Evolutionary conservation across 352 stramenopile genomes (phyloP).

Genomic region (Phytophthora citrophthora): DNA sequence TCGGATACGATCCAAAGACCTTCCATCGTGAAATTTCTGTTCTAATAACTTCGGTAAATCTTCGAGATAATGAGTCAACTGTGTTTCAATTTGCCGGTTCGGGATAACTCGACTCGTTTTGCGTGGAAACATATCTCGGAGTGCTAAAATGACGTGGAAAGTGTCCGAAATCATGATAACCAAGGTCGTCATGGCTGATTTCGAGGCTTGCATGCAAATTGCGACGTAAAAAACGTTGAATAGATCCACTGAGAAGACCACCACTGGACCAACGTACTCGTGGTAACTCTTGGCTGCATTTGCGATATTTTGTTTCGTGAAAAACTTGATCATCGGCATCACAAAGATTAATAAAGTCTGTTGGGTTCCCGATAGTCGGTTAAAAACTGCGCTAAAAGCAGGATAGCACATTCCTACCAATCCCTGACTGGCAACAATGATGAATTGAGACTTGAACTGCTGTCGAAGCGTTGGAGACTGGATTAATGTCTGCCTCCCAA

Average conservation of each 20-base stretch:
- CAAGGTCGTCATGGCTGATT: slow-evolving; percentile 9
- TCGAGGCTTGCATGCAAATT: slow-evolving; percentile 35
- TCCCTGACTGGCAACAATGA: slow-evolving; percentile 20
- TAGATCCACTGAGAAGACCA: slow-evolving; percentile 34
- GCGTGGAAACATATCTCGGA: slow-evolving; percentile 13
- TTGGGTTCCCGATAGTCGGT: neutral
- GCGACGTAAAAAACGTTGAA: slow-evolving; percentile 38
- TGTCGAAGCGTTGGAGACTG: neutral
- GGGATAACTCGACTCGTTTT: neutral
- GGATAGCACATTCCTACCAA: slow-evolving; percentile 23
- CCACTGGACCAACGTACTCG: slow-evolving; percentile 24
- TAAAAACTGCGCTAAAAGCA: slow-evolving; percentile 26
- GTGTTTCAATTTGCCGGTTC: too few relatives aligned
- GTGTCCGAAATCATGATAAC: slow-evolving; percentile 12
- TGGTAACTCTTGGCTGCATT: slow-evolving; percentile 11
- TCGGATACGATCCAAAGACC: neutral
- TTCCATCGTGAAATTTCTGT: neutral
- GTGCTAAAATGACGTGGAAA: slow-evolving; percentile 9
- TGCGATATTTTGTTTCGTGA: slow-evolving; percentile 28
- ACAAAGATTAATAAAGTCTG: slow-evolving; percentile 23
- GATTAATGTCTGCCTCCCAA: slow-evolving; percentile 9
- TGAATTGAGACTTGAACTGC: slow-evolving; percentile 14
- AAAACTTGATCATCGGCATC: slow-evolving; percentile 32
- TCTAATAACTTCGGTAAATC: slow-evolving; percentile 1
- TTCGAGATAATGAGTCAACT: neutral